A percentile compares a stretch with the other conserved stretches of the same genome.
phyloP scores from a whole-genome alignment of 257 asterid species.

The Haberlea rhodopensis region DNA sequence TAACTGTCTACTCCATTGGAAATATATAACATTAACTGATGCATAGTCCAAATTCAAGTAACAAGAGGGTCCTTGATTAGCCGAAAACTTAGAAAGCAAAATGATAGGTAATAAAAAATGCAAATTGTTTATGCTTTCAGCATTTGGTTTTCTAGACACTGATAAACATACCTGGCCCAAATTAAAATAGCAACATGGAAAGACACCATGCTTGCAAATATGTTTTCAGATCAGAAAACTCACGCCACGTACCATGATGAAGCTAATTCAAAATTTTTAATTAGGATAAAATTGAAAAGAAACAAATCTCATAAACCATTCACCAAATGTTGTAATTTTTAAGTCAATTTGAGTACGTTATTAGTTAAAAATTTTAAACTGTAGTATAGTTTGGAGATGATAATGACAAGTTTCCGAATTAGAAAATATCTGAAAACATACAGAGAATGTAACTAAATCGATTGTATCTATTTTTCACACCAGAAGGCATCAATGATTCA shows the following conservation, averaged over 20 bases:
- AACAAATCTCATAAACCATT: not conserved
- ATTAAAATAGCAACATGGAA: not conserved
- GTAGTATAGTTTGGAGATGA: not conserved
- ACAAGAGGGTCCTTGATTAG: too few species aligned
- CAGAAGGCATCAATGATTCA: slow-evolving; percentile 6
- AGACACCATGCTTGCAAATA: not conserved
- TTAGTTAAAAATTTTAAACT: not conserved
- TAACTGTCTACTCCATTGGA: too few species aligned
- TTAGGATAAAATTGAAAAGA: not conserved
- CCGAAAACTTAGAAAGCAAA: too few species aligned
- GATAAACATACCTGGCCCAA: not conserved
- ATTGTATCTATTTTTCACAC: not conserved
- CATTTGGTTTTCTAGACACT: not conserved
- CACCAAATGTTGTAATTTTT: not conserved
- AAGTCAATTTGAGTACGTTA: not conserved
- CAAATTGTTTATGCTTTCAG: too few species aligned
- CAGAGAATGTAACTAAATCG: not conserved
- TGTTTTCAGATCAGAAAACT: not conserved
- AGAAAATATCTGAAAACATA: too few species aligned
- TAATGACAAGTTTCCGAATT: not conserved
- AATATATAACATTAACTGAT: too few species aligned
- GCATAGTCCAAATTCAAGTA: too few species aligned
- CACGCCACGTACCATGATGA: not conserved
- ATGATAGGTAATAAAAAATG: too few species aligned
- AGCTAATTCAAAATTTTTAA: not conserved